phyloP scores from a whole-genome alignment of 257 asterid species.

The Ajuga chamaepitys region DNA sequence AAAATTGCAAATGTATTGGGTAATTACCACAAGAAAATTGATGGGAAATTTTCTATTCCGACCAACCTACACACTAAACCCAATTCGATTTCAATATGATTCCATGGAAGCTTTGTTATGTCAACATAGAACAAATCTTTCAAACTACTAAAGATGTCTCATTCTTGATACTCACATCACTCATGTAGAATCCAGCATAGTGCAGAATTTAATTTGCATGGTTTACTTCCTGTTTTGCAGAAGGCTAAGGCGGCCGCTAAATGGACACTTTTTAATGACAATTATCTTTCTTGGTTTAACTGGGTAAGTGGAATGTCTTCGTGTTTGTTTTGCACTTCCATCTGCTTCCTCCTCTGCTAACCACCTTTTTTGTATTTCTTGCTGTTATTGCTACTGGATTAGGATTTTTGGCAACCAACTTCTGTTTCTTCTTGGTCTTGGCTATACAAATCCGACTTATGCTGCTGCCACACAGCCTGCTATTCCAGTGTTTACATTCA shows the following conservation, averaged over 20 bases:
- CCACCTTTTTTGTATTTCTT: not conserved
- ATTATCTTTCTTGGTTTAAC: conserved; percentile 77
- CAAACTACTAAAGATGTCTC: too few relatives aligned
- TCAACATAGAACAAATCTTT: too few relatives aligned
- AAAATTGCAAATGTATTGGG: too few relatives aligned
- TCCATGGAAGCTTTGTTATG: too few relatives aligned
- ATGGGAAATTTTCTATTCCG: too few relatives aligned
- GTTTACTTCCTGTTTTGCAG: conserved; percentile 32
- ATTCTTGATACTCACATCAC: too few relatives aligned
- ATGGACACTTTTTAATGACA: conserved; percentile 32
- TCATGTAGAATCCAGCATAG: not conserved
- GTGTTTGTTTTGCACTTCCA: not conserved
- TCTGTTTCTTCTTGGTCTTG: conserved; percentile 85
- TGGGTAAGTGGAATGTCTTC: conserved; percentile 44
- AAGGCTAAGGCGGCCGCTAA: conserved; percentile 53
- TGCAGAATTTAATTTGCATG: not conserved
- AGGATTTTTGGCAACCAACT: conserved; percentile 92
- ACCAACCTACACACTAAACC: too few relatives aligned
- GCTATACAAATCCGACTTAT: conserved; percentile 83
- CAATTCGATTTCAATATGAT: too few relatives aligned
- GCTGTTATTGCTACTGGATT: conserved; percentile 12
- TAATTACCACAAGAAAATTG: too few relatives aligned
- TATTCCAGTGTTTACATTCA: conserved; percentile 80
- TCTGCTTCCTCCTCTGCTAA: not conserved
- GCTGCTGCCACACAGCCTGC: conserved; percentile 96